A percentile compares a stretch with the other conserved stretches of the same genome.
Conservation (phyloP, 176 grass and related monocot genomes). For the Hordeum vulgare region MorexV3_pseudomolecules_assembly NC_058519.1:156850933-156851432, state of each 20-base stretch:
- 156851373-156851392: conserved; percentile 62
- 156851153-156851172: conserved; percentile 28
- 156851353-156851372: conserved; percentile 52
- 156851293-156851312: conserved; percentile 70
- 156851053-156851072: conserved; percentile 22
- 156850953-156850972: not conserved
- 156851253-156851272: conserved; percentile 36
- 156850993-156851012: conserved; percentile 1
- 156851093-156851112: conserved; percentile 20
- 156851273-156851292: conserved; percentile 62
- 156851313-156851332: conserved; percentile 74
- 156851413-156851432: conserved; percentile 35
- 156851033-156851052: not conserved
- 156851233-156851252: conserved; percentile 13
- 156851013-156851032: not conserved
- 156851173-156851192: not conserved
- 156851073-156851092: not conserved
- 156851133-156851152: conserved; percentile 18
- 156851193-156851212: conserved; percentile 21
- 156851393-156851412: conserved; percentile 40
- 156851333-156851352: conserved; percentile 64
- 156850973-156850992: conserved; percentile 12
- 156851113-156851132: conserved; percentile 20
- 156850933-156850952: conserved; percentile 15
- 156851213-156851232: conserved; percentile 8